Conservation (phyloP, 768 basidiomycete species). For the Hebeloma cylindrosporum region DNA sequence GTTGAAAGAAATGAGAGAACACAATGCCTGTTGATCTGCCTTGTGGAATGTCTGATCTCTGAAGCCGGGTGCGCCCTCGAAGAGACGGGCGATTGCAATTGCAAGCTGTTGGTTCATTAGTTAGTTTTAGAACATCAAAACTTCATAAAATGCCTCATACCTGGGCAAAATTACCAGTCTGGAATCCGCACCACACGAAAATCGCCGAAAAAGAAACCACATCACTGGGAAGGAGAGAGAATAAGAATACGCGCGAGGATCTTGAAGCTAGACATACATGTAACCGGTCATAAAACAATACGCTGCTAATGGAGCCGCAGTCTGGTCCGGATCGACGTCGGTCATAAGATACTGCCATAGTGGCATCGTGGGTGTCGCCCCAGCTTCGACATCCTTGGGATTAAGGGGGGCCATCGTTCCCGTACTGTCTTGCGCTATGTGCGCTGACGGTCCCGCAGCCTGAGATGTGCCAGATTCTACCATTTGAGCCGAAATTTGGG, state of each 20-base stretch:
- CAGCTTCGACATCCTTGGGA: slow-evolving; percentile 20
- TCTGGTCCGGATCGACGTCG: slow-evolving; percentile 53
- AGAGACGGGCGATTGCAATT: slow-evolving; percentile 81
- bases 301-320: slow-evolving; percentile 54
- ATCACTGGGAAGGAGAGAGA: slow-evolving; percentile 42
- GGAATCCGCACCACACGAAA: slow-evolving; percentile 85
- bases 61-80: slow-evolving; percentile 46
- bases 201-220: slow-evolving; percentile 74
- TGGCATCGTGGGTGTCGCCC: slow-evolving; percentile 17
- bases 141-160: slow-evolving; percentile 30
- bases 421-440: too few species aligned
- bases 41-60: slow-evolving; percentile 67
- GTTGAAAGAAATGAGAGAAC: slow-evolving; percentile 77
- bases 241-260: neutral
- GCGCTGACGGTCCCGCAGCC: too few species aligned
- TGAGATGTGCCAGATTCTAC: too few species aligned
- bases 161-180: slow-evolving; percentile 77
- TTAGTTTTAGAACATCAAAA: neutral
- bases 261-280: slow-evolving; percentile 43
- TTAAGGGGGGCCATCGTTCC: slow-evolving; percentile 3
- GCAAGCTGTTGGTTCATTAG: slow-evolving; percentile 52
- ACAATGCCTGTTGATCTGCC: slow-evolving; percentile 82
- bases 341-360: slow-evolving; percentile 41
- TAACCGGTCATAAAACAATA: slow-evolving; percentile 83
- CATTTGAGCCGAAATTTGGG: too few species aligned